Evolutionary conservation across 768 basidiomycete genomes (phyloP).

Genomic region (Clathrus columnatus): DNA sequence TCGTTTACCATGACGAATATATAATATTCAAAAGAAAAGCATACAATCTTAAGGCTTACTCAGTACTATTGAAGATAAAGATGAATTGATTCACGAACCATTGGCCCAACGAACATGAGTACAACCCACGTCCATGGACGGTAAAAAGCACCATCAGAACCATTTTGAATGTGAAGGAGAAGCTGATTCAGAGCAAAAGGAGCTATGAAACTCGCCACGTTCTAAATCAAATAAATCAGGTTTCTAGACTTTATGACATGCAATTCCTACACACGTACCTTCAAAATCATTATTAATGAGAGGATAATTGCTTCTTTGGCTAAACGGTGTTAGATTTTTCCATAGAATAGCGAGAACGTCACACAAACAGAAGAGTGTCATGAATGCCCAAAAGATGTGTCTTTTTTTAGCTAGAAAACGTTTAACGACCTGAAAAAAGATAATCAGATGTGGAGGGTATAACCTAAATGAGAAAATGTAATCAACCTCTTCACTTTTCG

Average conservation of each 20-base stretch:
- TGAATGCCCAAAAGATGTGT: slow-evolving; percentile 39
- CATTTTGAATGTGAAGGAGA: slow-evolving; percentile 23
- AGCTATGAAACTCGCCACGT: slow-evolving; percentile 19
- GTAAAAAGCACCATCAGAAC: slow-evolving; percentile 22
- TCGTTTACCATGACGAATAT: slow-evolving; percentile 24
- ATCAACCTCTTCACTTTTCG: background rate
- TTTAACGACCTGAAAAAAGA: slow-evolving; percentile 31
- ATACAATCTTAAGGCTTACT: slow-evolving; percentile 17
- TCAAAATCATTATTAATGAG: background rate
- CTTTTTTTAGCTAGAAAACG: slow-evolving; percentile 32
- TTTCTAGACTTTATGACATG: no score
- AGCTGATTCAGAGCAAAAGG: slow-evolving; percentile 26
- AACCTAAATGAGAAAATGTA: no score
- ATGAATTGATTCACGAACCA: slow-evolving; percentile 13
- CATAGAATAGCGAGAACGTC: background rate
- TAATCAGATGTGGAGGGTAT: slow-evolving; percentile 31
- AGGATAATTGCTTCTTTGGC: background rate
- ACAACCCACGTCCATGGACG: slow-evolving; percentile 29
- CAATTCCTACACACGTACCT: background rate
- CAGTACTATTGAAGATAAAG: background rate
- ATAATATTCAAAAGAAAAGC: slow-evolving; percentile 35
- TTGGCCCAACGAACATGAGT: slow-evolving; percentile 15
- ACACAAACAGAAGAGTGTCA: slow-evolving; percentile 22
- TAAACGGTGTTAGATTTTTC: no score
- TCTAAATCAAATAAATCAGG: slow-evolving; percentile 11